Evolutionary conservation across 2,329 filamentous ascomycete genomes (phyloP).

Genomic region (Venturia aucupariae): DNA sequence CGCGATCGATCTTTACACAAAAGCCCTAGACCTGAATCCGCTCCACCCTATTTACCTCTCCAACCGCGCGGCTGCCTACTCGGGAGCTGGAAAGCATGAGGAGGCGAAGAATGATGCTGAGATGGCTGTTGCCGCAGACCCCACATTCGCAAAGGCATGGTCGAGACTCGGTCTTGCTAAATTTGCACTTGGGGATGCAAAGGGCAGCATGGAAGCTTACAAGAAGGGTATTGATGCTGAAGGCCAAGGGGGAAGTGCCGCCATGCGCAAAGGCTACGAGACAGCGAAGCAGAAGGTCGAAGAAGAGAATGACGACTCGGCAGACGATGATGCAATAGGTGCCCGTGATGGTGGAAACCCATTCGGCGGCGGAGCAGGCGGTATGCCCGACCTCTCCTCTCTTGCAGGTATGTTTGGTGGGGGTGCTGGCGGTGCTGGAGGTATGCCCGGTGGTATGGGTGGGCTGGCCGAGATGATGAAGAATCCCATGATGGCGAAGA

Average conservation of each 20-base stretch:
- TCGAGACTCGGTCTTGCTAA: conserved; percentile 82
- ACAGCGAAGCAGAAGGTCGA: conserved; percentile 83
- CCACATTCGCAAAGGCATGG: conserved; percentile 96
- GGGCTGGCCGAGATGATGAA: conserved; percentile 82
- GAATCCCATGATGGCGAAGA: conserved; percentile 96
- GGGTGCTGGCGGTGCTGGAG: conserved; percentile 51
- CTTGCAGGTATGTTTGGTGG: conserved; percentile 42
- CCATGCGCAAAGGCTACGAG: conserved; percentile 95
- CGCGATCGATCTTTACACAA: conserved; percentile 80
- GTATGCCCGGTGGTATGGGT: conserved; percentile 68
- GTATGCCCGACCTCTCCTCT: conserved; percentile 33
- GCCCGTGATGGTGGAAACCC: conserved; percentile 24
- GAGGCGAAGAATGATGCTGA: conserved; percentile 82
- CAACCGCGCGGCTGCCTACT: conserved; percentile 92
- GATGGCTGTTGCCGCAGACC: conserved; percentile 77
- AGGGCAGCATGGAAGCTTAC: conserved; percentile 92
- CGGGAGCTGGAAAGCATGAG: conserved; percentile 72
- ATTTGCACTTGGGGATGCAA: conserved; percentile 84
- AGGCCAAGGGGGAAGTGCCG: conserved; percentile 86
- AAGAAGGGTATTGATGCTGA: conserved; percentile 86
- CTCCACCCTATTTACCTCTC: conserved; percentile 93
- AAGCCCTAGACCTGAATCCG: conserved; percentile 72
- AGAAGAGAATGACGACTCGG: conserved; percentile 57
- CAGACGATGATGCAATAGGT: conserved; percentile 35
- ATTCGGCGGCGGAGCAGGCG: conserved; percentile 27